Base-by-base conservation (phyloP, 2,329 filamentous ascomycete species). In the Apiospora rasikravindrae region DNA sequence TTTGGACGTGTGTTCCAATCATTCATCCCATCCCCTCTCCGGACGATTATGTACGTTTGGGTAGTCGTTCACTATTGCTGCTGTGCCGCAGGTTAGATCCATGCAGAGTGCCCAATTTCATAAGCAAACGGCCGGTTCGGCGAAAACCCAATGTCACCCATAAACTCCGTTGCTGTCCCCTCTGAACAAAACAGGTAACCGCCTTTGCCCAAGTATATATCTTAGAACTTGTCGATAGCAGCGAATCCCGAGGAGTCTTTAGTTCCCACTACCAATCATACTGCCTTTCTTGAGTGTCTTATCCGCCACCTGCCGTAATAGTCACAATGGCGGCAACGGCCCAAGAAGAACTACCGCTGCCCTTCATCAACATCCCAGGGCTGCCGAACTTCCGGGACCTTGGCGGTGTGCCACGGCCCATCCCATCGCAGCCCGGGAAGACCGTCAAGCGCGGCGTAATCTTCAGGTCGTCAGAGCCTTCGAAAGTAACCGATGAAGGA, bases 391-490 rank as follows among this genome's bases (percentile, higher is more conserved):
- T 94, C 78, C 88, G 92, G 71, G 91, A 93, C 78, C 83, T 92
- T 37, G 91, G 91, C 74, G 90, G 90, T 64, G 68, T 69, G 47
- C 68, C 68, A 11, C 89, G 91, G 74, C 83, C 86, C 13, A 78
- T 88, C 66, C 72, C 80, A 37, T 76, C 74, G 4, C 72, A 77
- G 16, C 77, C 80, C 13, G 77, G 71, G 69, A 83, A 80, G 78
- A 82, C 80, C 70, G 79, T 93, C 73, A 86, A 87, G 37, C 83
- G 83, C 29, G 85, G 86, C 44, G 77, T 90, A 42, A 82, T 93
- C 72, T 95, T 89, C 82, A 91, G 94, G 71, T 90, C 90, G 68
- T 93, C 91, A 2, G 92, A 94, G 75, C 89, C 92, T 22, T 88
- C 88, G 24, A 83, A 83, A 71, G 83, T 92, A 51, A 89, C 88